phyloP scores from a whole-genome alignment of 768 basidiomycete genomes.

The Mycena vitilis region DNA sequence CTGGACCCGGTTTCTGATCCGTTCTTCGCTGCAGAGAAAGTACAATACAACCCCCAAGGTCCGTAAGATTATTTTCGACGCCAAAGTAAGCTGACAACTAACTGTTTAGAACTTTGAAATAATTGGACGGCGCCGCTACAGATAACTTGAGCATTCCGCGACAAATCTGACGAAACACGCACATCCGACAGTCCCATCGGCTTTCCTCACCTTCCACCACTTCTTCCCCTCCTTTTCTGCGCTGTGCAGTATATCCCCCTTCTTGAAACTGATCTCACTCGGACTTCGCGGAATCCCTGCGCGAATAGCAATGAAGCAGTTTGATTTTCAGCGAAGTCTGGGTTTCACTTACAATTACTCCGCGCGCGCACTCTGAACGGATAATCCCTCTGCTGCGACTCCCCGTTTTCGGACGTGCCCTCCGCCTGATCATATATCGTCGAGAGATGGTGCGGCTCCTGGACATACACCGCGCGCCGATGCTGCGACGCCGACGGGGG shows the following conservation, averaged over 20 bases:
- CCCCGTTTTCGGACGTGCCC: background rate
- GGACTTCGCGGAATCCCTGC: constrained; percentile 58
- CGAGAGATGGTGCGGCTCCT: constrained; percentile 29
- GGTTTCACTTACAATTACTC: constrained; percentile 27
- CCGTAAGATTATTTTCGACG: background rate
- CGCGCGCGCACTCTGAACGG: constrained; percentile 31
- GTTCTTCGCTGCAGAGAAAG: background rate
- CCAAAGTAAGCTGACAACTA: background rate
- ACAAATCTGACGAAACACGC: constrained; percentile 39
- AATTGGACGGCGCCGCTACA: constrained; percentile 34
- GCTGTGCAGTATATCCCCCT: constrained; percentile 81
- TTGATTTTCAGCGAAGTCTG: background rate
- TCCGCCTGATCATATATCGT: constrained; percentile 30
- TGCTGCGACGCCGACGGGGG: constrained; percentile 24
- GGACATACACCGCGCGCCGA: constrained; percentile 25
- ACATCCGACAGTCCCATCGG: constrained; percentile 67
- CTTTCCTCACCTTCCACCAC: constrained; percentile 77
- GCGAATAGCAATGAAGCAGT: constrained; percentile 45
- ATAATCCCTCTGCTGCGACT: constrained; percentile 17
- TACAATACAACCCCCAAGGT: background rate
- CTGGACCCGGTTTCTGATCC: too few relatives aligned
- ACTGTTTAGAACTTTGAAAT: constrained; percentile 29
- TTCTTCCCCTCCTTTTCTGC: constrained; percentile 68
- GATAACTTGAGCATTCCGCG: background rate
- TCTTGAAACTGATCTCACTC: constrained; percentile 79